Evolutionary conservation across 176 grass and related monocot genomes (phyloP), one percentile per base, ranked within the genome.

Genomic region (Chrysopogon serrulatus): DNA sequence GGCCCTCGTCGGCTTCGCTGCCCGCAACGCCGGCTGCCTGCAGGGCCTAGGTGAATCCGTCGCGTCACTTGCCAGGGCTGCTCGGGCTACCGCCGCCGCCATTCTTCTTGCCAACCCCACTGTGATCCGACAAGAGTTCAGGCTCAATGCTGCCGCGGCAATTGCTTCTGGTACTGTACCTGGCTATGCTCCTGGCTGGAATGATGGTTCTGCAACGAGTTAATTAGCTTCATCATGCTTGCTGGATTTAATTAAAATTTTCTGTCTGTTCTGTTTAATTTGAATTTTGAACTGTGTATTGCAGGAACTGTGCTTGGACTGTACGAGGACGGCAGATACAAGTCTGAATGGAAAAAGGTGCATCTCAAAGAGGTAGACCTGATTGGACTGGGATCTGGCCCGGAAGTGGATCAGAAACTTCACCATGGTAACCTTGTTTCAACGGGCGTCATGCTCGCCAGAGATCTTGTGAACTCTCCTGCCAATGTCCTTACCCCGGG

Each of bases 401-500:
- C 80, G 0, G 85, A 95, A 74, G 12, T 98, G 53, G 91, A 95
- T 65, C 49, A 83, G 84, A 95, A 92, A 75, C 89, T 98, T 7
- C 87, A 90, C 49, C 82, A 95, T 78, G 87, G 87, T 34, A 86
- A 77, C 37, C 85, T 82, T 88, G 66, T 98, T 79, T 88, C 82
- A 35, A 87, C 93, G 0, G 96, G 91, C 16, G 96, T 98, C 68
- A 98, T 98, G 18, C 90, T 93, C 24, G 96, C 91, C 33, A 98
- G 90, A 87, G 93, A 98, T 65, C 96, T 95, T 77, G 91, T 94
- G 24, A 95, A 98, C 90, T 92, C 96, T 36, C 96, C 96, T 30
- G 93, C 96, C 6, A 98, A 98, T 87, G 93, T 98, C 33, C 96
- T 95, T 32, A 98, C 93, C 24, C 96, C 96, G 85, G 93, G 96